A percentile compares a stretch with the other conserved stretches of the same genome.
These are phyloP conservation scores for Cubamyces lactineus DNA, from an alignment of 768 basidiomycete species.

Conservation along the genomic window DNA sequence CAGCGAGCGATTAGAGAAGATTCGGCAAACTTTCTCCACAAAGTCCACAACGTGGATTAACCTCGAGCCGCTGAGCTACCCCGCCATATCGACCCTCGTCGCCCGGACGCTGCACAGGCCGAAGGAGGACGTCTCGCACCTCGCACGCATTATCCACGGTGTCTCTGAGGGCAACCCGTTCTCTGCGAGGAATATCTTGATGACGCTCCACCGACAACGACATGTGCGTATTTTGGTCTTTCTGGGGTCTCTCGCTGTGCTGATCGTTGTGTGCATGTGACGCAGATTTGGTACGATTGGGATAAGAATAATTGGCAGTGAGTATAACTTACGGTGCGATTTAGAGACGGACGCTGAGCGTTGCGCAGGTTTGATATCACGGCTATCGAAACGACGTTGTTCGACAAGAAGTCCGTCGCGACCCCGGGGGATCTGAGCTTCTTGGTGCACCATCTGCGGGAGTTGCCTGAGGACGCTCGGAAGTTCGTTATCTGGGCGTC, in stretches of 20 bases:
- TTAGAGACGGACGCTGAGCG: background rate
- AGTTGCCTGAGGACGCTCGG: constrained; percentile 63
- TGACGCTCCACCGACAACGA: constrained; percentile 63
- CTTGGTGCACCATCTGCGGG: constrained; percentile 58
- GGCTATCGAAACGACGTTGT: constrained; percentile 57
- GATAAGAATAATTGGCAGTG: constrained; percentile 69
- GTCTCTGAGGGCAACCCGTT: constrained; percentile 73
- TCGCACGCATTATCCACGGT: constrained; percentile 59
- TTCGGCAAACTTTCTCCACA: constrained; percentile 59
- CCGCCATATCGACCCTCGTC: constrained; percentile 60
- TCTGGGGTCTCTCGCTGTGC: background rate
- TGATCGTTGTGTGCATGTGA: constrained; percentile 3
- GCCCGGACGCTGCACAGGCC: constrained; percentile 64
- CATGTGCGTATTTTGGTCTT: constrained; percentile 46
- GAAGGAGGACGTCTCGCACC: constrained; percentile 54
- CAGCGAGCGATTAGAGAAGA: constrained; percentile 50
- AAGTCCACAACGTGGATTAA: constrained; percentile 69
- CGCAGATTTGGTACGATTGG: constrained; percentile 67
- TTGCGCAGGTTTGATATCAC: constrained; percentile 54
- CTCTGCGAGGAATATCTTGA: constrained; percentile 64
- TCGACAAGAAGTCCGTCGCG: constrained; percentile 50
- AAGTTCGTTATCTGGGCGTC: constrained; percentile 75
- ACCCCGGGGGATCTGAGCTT: constrained; percentile 69
- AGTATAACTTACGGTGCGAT: constrained; percentile 29
- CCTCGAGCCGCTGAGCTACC: constrained; percentile 60